Conservation (phyloP, 768 basidiomycete genomes). For the Termitomyces sp. region DNA sequence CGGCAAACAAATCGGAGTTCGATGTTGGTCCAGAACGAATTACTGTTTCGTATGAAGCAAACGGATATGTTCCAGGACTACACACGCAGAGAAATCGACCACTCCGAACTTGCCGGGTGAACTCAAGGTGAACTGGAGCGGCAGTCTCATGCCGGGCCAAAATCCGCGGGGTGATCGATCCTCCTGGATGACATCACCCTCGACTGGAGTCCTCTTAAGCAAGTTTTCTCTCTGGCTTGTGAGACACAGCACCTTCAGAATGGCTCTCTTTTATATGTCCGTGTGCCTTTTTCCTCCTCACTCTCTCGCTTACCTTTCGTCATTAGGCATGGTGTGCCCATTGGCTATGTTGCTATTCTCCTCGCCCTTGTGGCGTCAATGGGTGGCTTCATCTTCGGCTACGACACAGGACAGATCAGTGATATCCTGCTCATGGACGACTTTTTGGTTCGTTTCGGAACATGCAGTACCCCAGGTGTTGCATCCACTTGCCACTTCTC, state of each 20-base stretch:
- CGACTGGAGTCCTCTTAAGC: constrained; percentile 2
- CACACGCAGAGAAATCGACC: not conserved
- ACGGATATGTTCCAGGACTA: not conserved
- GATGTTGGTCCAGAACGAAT: not conserved
- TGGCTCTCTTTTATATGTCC: constrained; percentile 22
- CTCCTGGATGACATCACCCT: constrained; percentile 13
- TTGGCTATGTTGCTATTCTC: constrained; percentile 62
- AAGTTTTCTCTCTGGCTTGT: not conserved
- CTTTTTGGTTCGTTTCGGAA: constrained; percentile 63
- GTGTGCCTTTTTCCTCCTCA: not conserved
- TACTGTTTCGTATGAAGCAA: not conserved
- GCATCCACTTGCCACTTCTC: constrained; percentile 50
- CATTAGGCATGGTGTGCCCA: constrained; percentile 55
- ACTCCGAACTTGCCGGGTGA: not conserved
- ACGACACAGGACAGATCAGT: constrained; percentile 78
- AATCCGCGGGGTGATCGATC: not conserved
- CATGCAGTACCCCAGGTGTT: constrained; percentile 40
- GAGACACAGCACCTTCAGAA: constrained; percentile 6
- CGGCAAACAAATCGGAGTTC: not conserved
- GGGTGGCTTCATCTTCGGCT: constrained; percentile 70
- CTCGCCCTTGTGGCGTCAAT: constrained; percentile 68
- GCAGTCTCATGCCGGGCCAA: not conserved
- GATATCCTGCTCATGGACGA: constrained; percentile 74
- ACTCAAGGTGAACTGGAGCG: not conserved
- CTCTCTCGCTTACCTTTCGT: not conserved